A percentile compares a stretch with the other conserved stretches of the same genome.
These are phyloP conservation scores for Tephrocybe sp. DNA, from an alignment of 768 basidiomycete genomes.

Conservation along the genomic window DNA sequence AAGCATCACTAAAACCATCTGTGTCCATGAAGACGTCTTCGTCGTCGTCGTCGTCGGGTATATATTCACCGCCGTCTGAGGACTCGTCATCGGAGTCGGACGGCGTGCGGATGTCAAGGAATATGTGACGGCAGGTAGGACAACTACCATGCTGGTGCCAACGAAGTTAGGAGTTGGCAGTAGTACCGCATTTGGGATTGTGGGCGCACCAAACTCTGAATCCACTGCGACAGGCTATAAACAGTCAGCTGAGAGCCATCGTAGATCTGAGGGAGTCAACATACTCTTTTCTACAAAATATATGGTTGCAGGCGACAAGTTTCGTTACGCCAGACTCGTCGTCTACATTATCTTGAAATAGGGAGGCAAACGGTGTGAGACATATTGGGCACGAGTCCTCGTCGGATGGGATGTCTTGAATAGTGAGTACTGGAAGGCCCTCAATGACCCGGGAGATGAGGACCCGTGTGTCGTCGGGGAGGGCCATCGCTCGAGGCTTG, in stretches of 20 bases:
- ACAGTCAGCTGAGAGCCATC: slow-evolving; percentile 3
- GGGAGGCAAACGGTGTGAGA: slow-evolving; percentile 47
- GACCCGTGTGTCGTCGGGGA: slow-evolving; percentile 20
- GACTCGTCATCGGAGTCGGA: slow-evolving; percentile 63
- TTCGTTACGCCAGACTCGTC: slow-evolving; percentile 51
- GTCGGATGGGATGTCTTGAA: slow-evolving; percentile 35
- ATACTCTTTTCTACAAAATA: slow-evolving; percentile 70
- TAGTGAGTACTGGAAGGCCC: slow-evolving; percentile 41
- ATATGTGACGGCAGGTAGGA: slow-evolving; percentile 63
- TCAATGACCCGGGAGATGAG: slow-evolving; percentile 39
- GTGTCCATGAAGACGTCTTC: slow-evolving; percentile 46
- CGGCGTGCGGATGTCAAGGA: slow-evolving; percentile 51
- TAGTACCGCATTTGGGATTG: too few relatives aligned
- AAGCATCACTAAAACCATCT: slow-evolving; percentile 39
- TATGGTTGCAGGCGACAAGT: slow-evolving; percentile 58
- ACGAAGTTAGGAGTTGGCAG: too few relatives aligned
- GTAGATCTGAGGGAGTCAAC: slow-evolving; percentile 3
- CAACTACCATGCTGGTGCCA: slow-evolving; percentile 67
- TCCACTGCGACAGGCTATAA: slow-evolving; percentile 67
- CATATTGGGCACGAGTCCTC: slow-evolving; percentile 71
- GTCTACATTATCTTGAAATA: slow-evolving; percentile 35
- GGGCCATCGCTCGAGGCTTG: slow-evolving; percentile 8
- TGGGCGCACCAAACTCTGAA: slow-evolving; percentile 48
- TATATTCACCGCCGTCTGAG: slow-evolving; percentile 66
- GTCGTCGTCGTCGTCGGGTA: slow-evolving; percentile 54